phyloP scores from a whole-genome alignment of 306 rosid species.

The Acacia melanoxylon region DNA sequence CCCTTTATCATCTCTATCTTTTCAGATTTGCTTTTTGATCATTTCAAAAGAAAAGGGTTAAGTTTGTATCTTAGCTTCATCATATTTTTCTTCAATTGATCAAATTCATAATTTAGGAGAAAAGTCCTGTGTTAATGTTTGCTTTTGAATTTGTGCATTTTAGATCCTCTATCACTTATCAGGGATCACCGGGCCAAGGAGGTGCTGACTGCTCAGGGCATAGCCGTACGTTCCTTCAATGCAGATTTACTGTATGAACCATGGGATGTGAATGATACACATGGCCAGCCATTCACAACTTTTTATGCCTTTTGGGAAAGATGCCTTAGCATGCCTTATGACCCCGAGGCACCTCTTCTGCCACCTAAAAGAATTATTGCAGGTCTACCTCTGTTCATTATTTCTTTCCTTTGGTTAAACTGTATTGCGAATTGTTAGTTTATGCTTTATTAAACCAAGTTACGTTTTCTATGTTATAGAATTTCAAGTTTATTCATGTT shows the following conservation, averaged over 20 bases:
- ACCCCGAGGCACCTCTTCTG: conserved; percentile 96
- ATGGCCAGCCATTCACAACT: conserved; percentile 85
- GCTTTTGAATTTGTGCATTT: conserved; percentile 29
- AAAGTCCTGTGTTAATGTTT: conserved; percentile 2
- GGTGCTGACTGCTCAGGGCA: conserved; percentile 75
- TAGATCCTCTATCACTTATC: conserved; percentile 94
- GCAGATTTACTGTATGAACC: conserved; percentile 97
- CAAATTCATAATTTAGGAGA: conserved; percentile 11
- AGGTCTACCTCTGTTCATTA: conserved; percentile 49
- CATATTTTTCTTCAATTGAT: conserved; percentile 1
- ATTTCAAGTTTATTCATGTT: not conserved
- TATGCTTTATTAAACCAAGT: not conserved
- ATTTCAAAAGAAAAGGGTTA: not conserved
- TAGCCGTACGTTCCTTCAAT: conserved; percentile 83
- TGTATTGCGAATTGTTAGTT: conserved; percentile 6
- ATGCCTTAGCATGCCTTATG: conserved; percentile 98
- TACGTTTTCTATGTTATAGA: not conserved
- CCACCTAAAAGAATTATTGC: conserved; percentile 93
- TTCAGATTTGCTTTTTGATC: conserved; percentile 2
- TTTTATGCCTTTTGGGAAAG: conserved; percentile 92
- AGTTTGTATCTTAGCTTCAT: conserved; percentile 2
- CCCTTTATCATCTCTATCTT: conserved; percentile 16
- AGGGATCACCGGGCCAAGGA: conserved; percentile 92
- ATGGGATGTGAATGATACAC: conserved; percentile 90
- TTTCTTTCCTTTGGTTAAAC: not conserved